A percentile compares a stretch with the other conserved stretches of the same genome.
phyloP scores from a whole-genome alignment of 176 grass and related monocot species.

The Stipa capillata region DNA sequence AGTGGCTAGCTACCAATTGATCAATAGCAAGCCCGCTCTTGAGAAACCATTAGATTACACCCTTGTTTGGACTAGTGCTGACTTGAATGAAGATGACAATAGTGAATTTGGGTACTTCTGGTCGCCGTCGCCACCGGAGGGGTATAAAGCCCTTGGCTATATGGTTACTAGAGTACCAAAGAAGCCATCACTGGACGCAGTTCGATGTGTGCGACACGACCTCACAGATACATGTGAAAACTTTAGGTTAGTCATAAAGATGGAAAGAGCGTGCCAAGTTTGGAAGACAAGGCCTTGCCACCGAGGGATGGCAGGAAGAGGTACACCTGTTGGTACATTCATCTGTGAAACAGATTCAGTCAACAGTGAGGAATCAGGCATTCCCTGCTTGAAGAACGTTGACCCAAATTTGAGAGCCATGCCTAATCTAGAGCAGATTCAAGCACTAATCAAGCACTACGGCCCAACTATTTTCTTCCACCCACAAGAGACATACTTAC shows the following conservation, averaged over 20 bases:
- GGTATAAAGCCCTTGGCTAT: slow-evolving; percentile 65
- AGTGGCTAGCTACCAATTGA: neutral
- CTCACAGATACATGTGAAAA: slow-evolving; percentile 70
- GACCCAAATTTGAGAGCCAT: slow-evolving; percentile 58
- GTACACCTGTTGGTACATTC: slow-evolving; percentile 76
- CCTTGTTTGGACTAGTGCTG: slow-evolving; percentile 56
- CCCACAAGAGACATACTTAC: slow-evolving; percentile 79
- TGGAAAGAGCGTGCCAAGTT: slow-evolving; percentile 57
- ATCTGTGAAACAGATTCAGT: slow-evolving; percentile 44
- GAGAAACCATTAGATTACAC: slow-evolving; percentile 69
- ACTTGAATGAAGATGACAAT: slow-evolving; percentile 36
- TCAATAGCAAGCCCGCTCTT: slow-evolving; percentile 46
- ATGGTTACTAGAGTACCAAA: slow-evolving; percentile 53
- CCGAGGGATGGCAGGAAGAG: slow-evolving; percentile 49
- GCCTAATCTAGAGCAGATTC: slow-evolving; percentile 78
- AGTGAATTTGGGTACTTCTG: slow-evolving; percentile 58
- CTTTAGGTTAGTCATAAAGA: slow-evolving; percentile 41
- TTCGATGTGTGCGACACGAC: slow-evolving; percentile 63
- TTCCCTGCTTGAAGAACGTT: slow-evolving; percentile 72
- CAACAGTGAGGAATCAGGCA: slow-evolving; percentile 15
- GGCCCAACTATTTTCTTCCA: slow-evolving; percentile 89
- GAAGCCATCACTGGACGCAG: slow-evolving; percentile 53
- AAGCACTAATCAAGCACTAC: slow-evolving; percentile 81
- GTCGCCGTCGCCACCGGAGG: slow-evolving; percentile 46
- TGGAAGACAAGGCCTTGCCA: slow-evolving; percentile 64